phyloP scores from a whole-genome alignment of 345 rosid species.

The Arabis alpina region DNA sequence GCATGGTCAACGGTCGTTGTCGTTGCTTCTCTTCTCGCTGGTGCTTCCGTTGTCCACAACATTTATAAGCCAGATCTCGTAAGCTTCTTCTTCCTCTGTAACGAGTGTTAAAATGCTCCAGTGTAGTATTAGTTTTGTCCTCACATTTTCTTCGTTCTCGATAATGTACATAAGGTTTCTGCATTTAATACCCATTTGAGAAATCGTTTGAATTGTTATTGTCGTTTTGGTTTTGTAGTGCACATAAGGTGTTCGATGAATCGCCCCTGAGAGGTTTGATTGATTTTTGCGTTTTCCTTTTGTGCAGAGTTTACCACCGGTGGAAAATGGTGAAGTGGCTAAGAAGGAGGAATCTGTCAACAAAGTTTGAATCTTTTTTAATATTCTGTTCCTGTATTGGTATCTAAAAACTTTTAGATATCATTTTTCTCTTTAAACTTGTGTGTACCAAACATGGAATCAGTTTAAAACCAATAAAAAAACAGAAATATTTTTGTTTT shows the following conservation, averaged over 20 bases:
- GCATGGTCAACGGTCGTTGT: slow-evolving; percentile 60
- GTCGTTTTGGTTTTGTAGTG: background rate
- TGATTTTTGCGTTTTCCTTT: background rate
- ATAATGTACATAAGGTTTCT: background rate
- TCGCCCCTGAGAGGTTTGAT: background rate
- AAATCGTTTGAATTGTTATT: background rate
- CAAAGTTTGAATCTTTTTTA: slow-evolving; percentile 9
- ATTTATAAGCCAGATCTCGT: slow-evolving; percentile 68
- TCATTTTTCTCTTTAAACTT: background rate
- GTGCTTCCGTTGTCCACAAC: slow-evolving; percentile 76
- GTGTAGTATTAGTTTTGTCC: background rate
- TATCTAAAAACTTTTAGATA: background rate
- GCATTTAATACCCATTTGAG: background rate
- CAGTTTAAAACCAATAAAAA: background rate
- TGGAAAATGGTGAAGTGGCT: slow-evolving; percentile 17
- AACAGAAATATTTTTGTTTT: background rate
- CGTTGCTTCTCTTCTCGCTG: slow-evolving; percentile 65
- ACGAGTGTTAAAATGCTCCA: background rate
- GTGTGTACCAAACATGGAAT: background rate
- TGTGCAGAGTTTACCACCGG: slow-evolving; percentile 26
- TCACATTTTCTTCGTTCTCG: background rate
- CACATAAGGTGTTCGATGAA: slow-evolving; percentile 34
- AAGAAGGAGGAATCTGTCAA: slow-evolving; percentile 18
- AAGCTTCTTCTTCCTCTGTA: slow-evolving; percentile 4
- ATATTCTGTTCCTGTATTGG: background rate